phyloP scores from a whole-genome alignment of 805 yeast genomes.

The Candida odintsovae region DNA sequence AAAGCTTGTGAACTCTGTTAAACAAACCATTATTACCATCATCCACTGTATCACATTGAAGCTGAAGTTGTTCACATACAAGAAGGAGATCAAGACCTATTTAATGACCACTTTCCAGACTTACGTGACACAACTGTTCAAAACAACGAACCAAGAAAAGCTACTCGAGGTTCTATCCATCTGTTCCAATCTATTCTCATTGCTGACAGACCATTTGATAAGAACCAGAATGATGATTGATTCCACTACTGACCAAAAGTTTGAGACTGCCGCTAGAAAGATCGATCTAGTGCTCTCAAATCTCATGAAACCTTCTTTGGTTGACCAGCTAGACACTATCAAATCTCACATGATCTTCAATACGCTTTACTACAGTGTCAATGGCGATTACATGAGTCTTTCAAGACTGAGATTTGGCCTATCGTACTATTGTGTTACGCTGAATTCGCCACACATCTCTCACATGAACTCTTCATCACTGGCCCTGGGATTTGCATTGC shows the following conservation, averaged over 20 bases:
- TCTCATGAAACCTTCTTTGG: constrained; percentile 1
- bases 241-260: constrained; percentile 15
- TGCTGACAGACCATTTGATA: constrained; percentile 19
- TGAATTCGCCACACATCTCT: constrained; percentile 3
- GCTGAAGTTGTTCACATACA: constrained; percentile 16
- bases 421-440: constrained; percentile 6
- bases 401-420: constrained; percentile 13
- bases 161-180: constrained; percentile 13
- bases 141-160: constrained; percentile 7
- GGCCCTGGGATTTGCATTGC: constrained; percentile 3
- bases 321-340: constrained; percentile 11
- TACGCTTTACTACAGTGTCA: constrained; percentile 12
- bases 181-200: constrained; percentile 16
- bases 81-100: constrained; percentile 11
- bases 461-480: constrained; percentile 4
- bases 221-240: constrained; percentile 17
- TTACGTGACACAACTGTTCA: constrained; percentile 11
- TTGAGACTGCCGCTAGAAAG: constrained; percentile 21
- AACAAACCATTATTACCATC: constrained; percentile 16
- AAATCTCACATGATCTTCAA: constrained; percentile 18
- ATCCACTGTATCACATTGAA: constrained; percentile 17
- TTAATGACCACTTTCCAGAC: constrained; percentile 13
- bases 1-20: constrained; percentile 12
- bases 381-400: constrained; percentile 10
- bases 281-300: constrained; percentile 15